Evolutionary conservation across 2,329 filamentous ascomycete genomes (phyloP).

Genomic region (Diaporthe sp.): DNA sequence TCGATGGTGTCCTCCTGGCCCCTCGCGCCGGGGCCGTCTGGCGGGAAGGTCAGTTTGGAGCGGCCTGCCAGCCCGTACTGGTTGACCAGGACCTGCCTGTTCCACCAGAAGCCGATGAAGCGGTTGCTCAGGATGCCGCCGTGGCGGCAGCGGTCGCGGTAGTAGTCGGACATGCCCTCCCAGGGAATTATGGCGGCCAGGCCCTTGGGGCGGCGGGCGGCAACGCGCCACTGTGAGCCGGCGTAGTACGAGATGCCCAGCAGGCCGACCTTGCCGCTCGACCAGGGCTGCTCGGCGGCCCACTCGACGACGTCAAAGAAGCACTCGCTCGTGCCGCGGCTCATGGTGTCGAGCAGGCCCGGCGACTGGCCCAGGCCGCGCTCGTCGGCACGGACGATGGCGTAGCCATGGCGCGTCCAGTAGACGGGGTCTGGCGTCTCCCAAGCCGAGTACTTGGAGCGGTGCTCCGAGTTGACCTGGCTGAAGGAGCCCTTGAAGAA

Average conservation of each 20-base stretch:
- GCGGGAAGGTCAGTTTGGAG: conserved; percentile 47
- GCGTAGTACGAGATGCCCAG: conserved; percentile 63
- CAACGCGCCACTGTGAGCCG: conserved; percentile 61
- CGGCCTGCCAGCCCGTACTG: conserved; percentile 70
- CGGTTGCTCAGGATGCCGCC: conserved; percentile 71
- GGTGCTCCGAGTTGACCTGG: conserved; percentile 67
- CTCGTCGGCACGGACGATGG: conserved; percentile 66
- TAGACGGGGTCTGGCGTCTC: conserved; percentile 69
- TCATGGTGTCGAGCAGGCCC: conserved; percentile 63
- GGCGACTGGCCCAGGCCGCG: conserved; percentile 61
- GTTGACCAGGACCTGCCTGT: conserved; percentile 74
- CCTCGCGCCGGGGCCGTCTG: conserved; percentile 47
- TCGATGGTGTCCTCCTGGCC: conserved; percentile 65
- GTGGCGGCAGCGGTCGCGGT: conserved; percentile 69
- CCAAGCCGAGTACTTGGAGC: conserved; percentile 67
- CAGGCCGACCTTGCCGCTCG: conserved; percentile 61
- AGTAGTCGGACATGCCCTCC: conserved; percentile 68
- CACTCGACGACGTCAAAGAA: conserved; percentile 65
- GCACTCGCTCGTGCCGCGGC: conserved; percentile 58
- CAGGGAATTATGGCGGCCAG: conserved; percentile 62
- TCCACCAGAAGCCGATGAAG: conserved; percentile 76
- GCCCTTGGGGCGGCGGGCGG: conserved; percentile 59
- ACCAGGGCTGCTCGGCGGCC: conserved; percentile 61
- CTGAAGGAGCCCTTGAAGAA: conserved; percentile 56
- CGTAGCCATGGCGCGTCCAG: conserved; percentile 68